Conservation (phyloP, 805 yeast species). For the Starmera amethionina region DNA sequence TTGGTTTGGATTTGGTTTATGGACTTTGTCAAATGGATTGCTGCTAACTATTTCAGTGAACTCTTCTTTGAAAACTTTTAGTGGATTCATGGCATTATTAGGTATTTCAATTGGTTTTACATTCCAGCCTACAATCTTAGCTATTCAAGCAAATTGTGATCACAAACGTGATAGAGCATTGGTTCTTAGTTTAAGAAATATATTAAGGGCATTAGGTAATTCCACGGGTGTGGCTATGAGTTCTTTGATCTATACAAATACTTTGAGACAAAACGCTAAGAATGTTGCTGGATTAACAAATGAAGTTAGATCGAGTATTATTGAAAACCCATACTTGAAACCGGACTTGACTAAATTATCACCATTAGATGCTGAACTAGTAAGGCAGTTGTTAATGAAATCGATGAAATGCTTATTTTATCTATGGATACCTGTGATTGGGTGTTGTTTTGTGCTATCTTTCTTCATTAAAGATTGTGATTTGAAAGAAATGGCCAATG, state of each 20-base stretch:
- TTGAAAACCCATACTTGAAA: conserved; percentile 3
- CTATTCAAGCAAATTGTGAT: conserved; percentile 41
- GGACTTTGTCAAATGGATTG: conserved; percentile 24
- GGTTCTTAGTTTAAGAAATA: conserved; percentile 46
- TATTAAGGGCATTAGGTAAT: conserved; percentile 51
- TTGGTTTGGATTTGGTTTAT: conserved; percentile 8
- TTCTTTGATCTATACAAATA: conserved; percentile 6
- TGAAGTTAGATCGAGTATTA: neutral
- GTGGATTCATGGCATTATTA: conserved; percentile 21
- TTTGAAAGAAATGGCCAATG: neutral
- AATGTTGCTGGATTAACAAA: neutral
- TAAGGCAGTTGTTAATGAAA: conserved; percentile 1
- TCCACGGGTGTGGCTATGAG: conserved; percentile 44
- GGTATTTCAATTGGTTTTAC: conserved; percentile 26
- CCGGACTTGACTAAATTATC: neutral
- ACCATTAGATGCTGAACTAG: neutral
- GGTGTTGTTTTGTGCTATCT: neutral
- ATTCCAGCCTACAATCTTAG: conserved; percentile 21
- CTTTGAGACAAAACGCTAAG: neutral
- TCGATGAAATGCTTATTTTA: conserved; percentile 1
- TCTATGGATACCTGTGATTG: conserved; percentile 3
- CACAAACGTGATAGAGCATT: conserved; percentile 49
- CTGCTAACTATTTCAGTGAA: conserved; percentile 24
- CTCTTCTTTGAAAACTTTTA: conserved; percentile 23
- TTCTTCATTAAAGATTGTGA: neutral